A percentile compares a stretch with the other conserved stretches of the same genome.
These are phyloP conservation scores for Knufia fluminis DNA, from an alignment of 2,329 filamentous ascomycete genomes.

Conservation along the genomic window DNA sequence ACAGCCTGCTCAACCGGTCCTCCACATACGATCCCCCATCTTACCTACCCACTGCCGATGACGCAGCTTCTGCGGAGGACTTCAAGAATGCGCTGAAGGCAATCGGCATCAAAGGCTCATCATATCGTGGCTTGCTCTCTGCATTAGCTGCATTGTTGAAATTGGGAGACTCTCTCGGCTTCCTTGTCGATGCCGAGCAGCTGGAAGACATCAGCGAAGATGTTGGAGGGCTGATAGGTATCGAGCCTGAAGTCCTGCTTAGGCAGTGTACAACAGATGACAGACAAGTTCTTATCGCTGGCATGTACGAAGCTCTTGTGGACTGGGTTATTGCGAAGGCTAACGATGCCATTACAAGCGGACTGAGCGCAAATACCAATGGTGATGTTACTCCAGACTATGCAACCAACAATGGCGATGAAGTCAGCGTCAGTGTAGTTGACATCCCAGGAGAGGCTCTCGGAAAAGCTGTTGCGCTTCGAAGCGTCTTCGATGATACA, in stretches of 20 bases:
- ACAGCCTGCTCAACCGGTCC: conserved; percentile 70
- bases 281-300: conserved; percentile 69
- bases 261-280: conserved; percentile 76
- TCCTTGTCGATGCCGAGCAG: conserved; percentile 71
- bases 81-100: conserved; percentile 78
- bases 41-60: conserved; percentile 86
- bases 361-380: conserved; percentile 53
- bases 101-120: conserved; percentile 84
- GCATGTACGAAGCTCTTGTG: conserved; percentile 85
- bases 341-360: conserved; percentile 70
- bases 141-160: conserved; percentile 79
- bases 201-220: conserved; percentile 85
- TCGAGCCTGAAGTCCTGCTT: conserved; percentile 75
- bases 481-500: conserved; percentile 86
- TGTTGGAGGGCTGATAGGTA: conserved; percentile 71
- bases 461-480: conserved; percentile 80
- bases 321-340: conserved; percentile 90
- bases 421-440: conserved; percentile 78
- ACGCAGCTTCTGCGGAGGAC: conserved; percentile 85
- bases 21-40: conserved; percentile 77
- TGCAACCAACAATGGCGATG: conserved; percentile 61
- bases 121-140: conserved; percentile 74
- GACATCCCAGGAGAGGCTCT: conserved; percentile 73
- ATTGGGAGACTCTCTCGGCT: conserved; percentile 81
- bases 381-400: conserved; percentile 20